phyloP scores from a whole-genome alignment of 1,139 yeast genomes.

The Lodderomyces theae region DNA sequence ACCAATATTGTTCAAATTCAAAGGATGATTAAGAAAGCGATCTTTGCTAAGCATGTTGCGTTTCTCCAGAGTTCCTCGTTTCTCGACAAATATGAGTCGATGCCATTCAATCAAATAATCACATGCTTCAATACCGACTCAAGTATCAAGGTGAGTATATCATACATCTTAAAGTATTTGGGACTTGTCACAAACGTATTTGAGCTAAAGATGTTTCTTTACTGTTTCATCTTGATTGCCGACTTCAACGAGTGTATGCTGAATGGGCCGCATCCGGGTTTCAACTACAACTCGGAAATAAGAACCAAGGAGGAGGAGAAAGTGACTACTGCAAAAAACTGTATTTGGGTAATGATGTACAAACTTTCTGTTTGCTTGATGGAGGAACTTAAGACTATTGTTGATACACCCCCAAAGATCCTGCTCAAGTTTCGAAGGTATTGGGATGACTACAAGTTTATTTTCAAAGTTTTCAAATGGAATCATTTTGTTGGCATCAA shows the following conservation, averaged over 20 bases:
- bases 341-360: conserved; percentile 23
- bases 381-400: conserved; percentile 12
- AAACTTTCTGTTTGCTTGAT: conserved; percentile 20
- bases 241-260: conserved; percentile 22
- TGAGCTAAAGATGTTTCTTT: conserved; percentile 19
- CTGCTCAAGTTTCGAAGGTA: conserved; percentile 12
- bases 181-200: conserved; percentile 13
- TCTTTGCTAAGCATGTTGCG: conserved; percentile 11
- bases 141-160: conserved; percentile 12
- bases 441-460: conserved; percentile 19
- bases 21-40: neutral
- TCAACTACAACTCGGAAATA: conserved; percentile 19
- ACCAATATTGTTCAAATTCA: conserved; percentile 4
- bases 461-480: conserved; percentile 19
- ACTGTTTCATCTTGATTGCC: conserved; percentile 24
- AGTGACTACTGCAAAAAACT: conserved; percentile 16
- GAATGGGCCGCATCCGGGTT: conserved; percentile 23
- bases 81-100: conserved; percentile 9
- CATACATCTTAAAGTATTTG: conserved; percentile 14
- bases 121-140: conserved; percentile 11
- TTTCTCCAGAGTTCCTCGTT: conserved; percentile 11
- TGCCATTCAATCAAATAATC: conserved; percentile 14
- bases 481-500: conserved; percentile 19
- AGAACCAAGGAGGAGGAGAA: conserved; percentile 8
- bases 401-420: neutral